A percentile compares a stretch with the other conserved stretches of the same genome.
Conservation (phyloP, 2,329 filamentous ascomycete genomes). For the Colletotrichum neosansevieriae region DNA sequence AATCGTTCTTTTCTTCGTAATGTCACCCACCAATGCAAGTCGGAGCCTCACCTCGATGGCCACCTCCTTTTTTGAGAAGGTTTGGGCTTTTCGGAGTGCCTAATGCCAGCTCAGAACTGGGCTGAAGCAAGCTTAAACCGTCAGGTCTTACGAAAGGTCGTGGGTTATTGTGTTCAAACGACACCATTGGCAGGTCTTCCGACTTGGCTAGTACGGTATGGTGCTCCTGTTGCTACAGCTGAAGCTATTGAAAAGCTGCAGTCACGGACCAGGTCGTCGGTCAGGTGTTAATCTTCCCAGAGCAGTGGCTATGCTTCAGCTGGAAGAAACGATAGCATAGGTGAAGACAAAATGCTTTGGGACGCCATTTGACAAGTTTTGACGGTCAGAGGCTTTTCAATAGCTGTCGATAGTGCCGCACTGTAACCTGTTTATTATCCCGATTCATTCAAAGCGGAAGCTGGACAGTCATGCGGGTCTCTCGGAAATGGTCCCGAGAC, state of each 20-base stretch:
- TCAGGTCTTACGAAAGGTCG: too few species aligned
- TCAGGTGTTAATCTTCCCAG: background rate
- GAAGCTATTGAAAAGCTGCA: conserved; percentile 6
- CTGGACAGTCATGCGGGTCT: too few species aligned
- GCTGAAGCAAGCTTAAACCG: too few species aligned
- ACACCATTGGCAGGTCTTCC: background rate
- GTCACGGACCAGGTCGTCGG: background rate
- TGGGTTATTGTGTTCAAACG: background rate
- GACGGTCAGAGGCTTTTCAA: too few species aligned
- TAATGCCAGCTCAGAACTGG: too few species aligned
- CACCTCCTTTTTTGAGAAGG: conserved; percentile 29
- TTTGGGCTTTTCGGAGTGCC: background rate
- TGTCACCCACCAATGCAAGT: background rate
- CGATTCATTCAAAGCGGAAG: too few species aligned
- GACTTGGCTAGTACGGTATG: background rate
- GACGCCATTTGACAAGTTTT: too few species aligned
- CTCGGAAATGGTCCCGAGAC: background rate
- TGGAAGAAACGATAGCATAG: background rate
- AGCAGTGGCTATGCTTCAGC: background rate
- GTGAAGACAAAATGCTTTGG: too few species aligned
- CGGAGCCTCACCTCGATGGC: conserved; percentile 23
- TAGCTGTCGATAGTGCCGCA: too few species aligned
- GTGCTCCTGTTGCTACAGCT: background rate
- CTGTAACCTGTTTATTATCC: too few species aligned
- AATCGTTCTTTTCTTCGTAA: background rate